These are phyloP conservation scores for Tolypocladium pustulatum DNA, from an alignment of 2,329 filamentous ascomycete species.

Conservation along the genomic window DNA sequence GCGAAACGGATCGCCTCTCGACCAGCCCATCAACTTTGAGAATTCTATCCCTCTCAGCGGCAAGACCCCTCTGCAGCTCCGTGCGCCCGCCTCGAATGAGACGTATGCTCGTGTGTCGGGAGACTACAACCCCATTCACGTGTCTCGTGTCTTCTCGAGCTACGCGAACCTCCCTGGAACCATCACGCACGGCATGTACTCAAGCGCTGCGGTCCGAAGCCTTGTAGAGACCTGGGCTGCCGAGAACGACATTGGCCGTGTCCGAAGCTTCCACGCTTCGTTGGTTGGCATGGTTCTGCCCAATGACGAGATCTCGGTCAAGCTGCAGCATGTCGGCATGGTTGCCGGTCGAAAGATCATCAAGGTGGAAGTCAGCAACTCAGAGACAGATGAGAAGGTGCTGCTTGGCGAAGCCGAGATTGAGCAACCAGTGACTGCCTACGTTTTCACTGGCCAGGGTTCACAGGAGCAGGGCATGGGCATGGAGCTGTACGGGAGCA, in stretches of 20 bases:
- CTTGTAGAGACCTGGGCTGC: conserved; percentile 98
- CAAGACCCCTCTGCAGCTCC: conserved; percentile 77
- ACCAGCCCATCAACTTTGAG: conserved; percentile 95
- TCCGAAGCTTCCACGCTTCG: conserved; percentile 92
- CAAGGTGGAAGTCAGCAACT: conserved; percentile 94
- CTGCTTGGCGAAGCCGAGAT: conserved; percentile 92
- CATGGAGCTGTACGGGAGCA: conserved; percentile 96
- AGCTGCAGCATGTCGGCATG: conserved; percentile 95
- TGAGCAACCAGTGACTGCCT: conserved; percentile 91
- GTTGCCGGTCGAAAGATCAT: conserved; percentile 97
- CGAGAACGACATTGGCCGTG: conserved; percentile 95
- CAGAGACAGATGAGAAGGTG: conserved; percentile 94
- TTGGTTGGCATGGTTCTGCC: conserved; percentile 98
- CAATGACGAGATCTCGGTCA: conserved; percentile 90
- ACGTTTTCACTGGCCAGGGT: conserved; percentile 96
- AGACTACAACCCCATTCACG: conserved; percentile 98
- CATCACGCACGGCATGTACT: conserved; percentile 99
- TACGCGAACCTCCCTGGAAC: conserved; percentile 94
- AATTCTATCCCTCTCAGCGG: conserved; percentile 93
- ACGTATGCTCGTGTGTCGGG: conserved; percentile 96
- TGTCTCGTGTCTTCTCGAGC: conserved; percentile 89
- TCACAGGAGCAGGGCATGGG: conserved; percentile 99
- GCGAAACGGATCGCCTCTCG: conserved; percentile 81
- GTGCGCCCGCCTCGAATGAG: conserved; percentile 92
- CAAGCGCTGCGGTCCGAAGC: conserved; percentile 89